Conservation (phyloP, 306 rosid genomes). For the Prunus kanzakura region DNA sequence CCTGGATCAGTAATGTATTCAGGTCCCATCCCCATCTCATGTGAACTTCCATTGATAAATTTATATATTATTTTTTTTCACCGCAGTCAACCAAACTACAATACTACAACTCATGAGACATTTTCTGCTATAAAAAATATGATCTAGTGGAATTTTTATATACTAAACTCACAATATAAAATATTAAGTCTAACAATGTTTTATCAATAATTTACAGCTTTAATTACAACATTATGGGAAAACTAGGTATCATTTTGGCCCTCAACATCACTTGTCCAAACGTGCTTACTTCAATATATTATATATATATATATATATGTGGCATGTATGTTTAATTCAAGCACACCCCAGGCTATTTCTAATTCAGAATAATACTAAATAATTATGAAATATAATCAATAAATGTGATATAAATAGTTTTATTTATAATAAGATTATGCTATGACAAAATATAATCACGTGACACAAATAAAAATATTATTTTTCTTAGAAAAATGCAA, state of each 20-base stretch:
- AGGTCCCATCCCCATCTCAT: background rate
- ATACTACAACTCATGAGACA: background rate
- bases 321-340: too few relatives aligned
- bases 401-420: too few relatives aligned
- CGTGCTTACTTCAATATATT: background rate
- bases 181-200: background rate
- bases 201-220: background rate
- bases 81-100: background rate
- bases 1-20: background rate
- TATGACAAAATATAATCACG: too few relatives aligned
- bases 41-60: background rate
- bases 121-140: background rate
- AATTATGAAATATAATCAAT: too few relatives aligned
- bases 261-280: background rate
- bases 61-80: background rate
- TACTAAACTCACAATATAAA: background rate
- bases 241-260: background rate
- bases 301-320: too few relatives aligned
- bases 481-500: too few relatives aligned
- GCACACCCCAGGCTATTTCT: too few relatives aligned
- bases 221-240: background rate
- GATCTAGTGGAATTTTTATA: background rate
- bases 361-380: too few relatives aligned
- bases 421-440: too few relatives aligned
- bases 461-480: too few relatives aligned